Conservation (phyloP, 1,139 yeast genomes). For the Suzukiozyma palmioleophila region DNA sequence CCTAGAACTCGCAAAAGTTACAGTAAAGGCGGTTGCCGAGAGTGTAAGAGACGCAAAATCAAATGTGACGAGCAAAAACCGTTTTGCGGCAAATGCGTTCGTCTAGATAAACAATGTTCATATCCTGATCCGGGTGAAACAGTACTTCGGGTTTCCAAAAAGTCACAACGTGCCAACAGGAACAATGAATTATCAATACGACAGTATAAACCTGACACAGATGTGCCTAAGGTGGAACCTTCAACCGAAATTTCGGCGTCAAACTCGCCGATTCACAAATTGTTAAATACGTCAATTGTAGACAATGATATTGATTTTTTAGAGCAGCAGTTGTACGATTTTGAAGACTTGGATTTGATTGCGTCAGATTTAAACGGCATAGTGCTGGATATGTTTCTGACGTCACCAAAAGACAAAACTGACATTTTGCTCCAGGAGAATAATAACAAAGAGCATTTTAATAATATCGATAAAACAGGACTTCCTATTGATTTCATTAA, state of each 20-base stretch:
- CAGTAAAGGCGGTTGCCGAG: slow-evolving; percentile 20
- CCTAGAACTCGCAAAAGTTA: slow-evolving; percentile 3
- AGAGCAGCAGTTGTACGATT: slow-evolving; percentile 9
- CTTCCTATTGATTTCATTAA: not conserved
- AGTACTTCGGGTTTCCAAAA: slow-evolving; percentile 4
- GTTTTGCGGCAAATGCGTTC: slow-evolving; percentile 31
- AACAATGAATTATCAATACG: not conserved
- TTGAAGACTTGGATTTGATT: slow-evolving; percentile 25
- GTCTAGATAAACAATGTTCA: slow-evolving; percentile 15
- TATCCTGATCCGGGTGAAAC: slow-evolving; percentile 17
- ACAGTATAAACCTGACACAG: not conserved
- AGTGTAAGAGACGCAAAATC: slow-evolving; percentile 22
- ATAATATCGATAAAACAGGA: not conserved
- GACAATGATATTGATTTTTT: not conserved
- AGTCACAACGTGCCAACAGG: not conserved
- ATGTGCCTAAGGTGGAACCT: not conserved
- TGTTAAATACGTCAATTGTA: not conserved
- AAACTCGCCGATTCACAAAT: not conserved
- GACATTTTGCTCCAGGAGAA: not conserved
- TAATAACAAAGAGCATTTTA: not conserved
- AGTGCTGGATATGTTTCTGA: slow-evolving; percentile 21
- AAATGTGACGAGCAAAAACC: slow-evolving; percentile 50
- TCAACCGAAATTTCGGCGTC: not conserved
- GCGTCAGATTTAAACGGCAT: slow-evolving; percentile 32
- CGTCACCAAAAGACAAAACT: not conserved